Conservation (phyloP, 1,284 basidiomycete genomes). For the Grifola frondosa region DNA sequence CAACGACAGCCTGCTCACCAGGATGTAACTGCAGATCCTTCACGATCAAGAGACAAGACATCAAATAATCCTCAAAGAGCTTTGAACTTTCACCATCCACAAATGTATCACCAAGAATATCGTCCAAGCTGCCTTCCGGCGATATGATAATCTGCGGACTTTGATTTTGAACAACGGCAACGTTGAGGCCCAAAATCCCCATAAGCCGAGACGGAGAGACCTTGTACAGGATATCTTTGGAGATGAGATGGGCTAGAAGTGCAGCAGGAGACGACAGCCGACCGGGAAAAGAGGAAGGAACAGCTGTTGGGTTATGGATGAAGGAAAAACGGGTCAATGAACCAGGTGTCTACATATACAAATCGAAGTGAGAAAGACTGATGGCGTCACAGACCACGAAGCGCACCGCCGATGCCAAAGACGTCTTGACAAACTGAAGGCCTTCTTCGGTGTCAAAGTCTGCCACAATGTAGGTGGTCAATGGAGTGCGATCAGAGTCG, state of each 20-base stretch:
- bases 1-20: slow-evolving; percentile 61
- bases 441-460: slow-evolving; percentile 75
- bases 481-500: slow-evolving; percentile 38
- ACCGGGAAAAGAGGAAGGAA: slow-evolving; percentile 13
- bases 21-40: slow-evolving; percentile 55
- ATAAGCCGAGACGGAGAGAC: slow-evolving; percentile 39
- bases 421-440: slow-evolving; percentile 54
- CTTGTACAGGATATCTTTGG: slow-evolving; percentile 38
- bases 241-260: slow-evolving; percentile 49
- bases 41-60: slow-evolving; percentile 43
- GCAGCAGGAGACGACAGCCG: slow-evolving; percentile 35
- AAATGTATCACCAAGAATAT: slow-evolving; percentile 36
- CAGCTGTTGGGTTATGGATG: slow-evolving; percentile 56
- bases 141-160: slow-evolving; percentile 38
- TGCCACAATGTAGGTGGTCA: slow-evolving; percentile 72
- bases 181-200: slow-evolving; percentile 35
- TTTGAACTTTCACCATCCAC: slow-evolving; percentile 33
- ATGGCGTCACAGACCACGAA: neutral
- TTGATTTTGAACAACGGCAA: neutral
- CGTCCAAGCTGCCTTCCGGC: slow-evolving; percentile 33
- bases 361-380: slow-evolving; percentile 3
- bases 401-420: slow-evolving; percentile 65
- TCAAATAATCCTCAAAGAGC: slow-evolving; percentile 43
- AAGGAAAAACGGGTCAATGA: slow-evolving; percentile 57
- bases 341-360: slow-evolving; percentile 37